Evolutionary conservation across 1,284 basidiomycete species (phyloP).

Genomic region (Leccinum fallax): DNA sequence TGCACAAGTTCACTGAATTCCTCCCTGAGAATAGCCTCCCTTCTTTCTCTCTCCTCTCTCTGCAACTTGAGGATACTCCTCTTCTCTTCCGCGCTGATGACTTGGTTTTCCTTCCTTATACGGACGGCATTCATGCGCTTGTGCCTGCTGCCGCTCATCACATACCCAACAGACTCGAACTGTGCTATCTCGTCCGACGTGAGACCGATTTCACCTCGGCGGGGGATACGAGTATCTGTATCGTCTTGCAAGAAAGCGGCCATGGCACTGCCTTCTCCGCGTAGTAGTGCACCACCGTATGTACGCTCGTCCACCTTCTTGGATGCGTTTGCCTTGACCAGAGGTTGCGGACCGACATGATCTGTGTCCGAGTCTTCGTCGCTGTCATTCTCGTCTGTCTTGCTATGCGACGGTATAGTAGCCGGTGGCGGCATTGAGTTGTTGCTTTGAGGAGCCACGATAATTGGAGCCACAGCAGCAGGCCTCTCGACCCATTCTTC

Average conservation of each 20-base stretch:
- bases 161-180: conserved; percentile 92
- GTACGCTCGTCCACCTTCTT: conserved; percentile 74
- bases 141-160: conserved; percentile 96
- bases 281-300: conserved; percentile 85
- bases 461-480: conserved; percentile 37
- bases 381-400: conserved; percentile 43
- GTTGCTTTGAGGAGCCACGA: conserved; percentile 21
- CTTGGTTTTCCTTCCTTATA: conserved; percentile 98
- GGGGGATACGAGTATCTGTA: conserved; percentile 88
- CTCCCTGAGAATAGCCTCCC: conserved; percentile 79
- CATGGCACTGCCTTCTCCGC: conserved; percentile 97
- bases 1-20: conserved; percentile 81
- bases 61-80: conserved; percentile 91
- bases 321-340: conserved; percentile 40
- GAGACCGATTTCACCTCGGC: conserved; percentile 97
- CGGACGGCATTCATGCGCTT: conserved; percentile 96
- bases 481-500: conserved; percentile 78
- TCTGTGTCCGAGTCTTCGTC: conserved; percentile 51
- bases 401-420: conserved; percentile 23
- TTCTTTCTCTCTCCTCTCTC: conserved; percentile 88
- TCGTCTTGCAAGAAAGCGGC: conserved; percentile 92
- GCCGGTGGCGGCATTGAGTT: conserved; percentile 24
- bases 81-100: conserved; percentile 98
- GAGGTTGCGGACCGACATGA: conserved; percentile 60
- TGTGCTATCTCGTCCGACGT: conserved; percentile 84